A percentile compares a stretch with the other conserved stretches of the same genome.
Conservation (phyloP, 371 early-diverging fungal genomes). For the Vavraia culicis region DNA sequence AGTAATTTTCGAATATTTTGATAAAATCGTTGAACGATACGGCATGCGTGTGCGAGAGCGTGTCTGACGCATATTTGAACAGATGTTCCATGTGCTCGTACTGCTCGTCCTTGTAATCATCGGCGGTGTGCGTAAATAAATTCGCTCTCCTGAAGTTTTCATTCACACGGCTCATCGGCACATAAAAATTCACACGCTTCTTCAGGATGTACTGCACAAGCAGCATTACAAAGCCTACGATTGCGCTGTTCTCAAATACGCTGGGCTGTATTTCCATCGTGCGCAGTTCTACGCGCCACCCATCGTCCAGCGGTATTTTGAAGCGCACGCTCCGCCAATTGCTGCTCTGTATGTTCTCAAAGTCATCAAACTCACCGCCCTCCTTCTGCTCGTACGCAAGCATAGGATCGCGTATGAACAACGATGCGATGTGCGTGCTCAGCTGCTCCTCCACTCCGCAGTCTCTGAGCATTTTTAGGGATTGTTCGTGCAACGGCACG, state of each 20-base stretch:
- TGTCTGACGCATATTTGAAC: slow-evolving; percentile 32
- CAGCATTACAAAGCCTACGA: slow-evolving; percentile 68
- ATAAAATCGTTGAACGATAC: slow-evolving; percentile 51
- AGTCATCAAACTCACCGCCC: slow-evolving; percentile 28
- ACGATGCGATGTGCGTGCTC: slow-evolving; percentile 71
- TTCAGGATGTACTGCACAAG: slow-evolving; percentile 65
- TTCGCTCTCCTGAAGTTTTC: slow-evolving; percentile 74
- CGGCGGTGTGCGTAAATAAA: not conserved
- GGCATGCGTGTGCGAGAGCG: slow-evolving; percentile 55
- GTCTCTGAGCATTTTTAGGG: slow-evolving; percentile 50
- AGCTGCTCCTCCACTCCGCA: slow-evolving; percentile 62
- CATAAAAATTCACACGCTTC: slow-evolving; percentile 72
- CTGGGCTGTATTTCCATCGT: slow-evolving; percentile 88
- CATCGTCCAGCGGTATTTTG: slow-evolving; percentile 67
- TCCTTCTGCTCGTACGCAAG: slow-evolving; percentile 69
- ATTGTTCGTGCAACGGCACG: slow-evolving; percentile 55
- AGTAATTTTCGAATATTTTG: slow-evolving; percentile 3
- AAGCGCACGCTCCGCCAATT: slow-evolving; percentile 97
- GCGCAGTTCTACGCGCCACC: slow-evolving; percentile 93
- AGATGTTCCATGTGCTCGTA: slow-evolving; percentile 4
- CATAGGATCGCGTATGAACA: slow-evolving; percentile 90
- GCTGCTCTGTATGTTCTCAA: slow-evolving; percentile 78
- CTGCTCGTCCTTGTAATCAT: not conserved
- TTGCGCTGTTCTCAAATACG: slow-evolving; percentile 88
- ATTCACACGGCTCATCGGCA: slow-evolving; percentile 63